These are phyloP conservation scores for Drosera spatulata DNA, from an alignment of 179 eudicot genomes.

Conservation along the genomic window DNA sequence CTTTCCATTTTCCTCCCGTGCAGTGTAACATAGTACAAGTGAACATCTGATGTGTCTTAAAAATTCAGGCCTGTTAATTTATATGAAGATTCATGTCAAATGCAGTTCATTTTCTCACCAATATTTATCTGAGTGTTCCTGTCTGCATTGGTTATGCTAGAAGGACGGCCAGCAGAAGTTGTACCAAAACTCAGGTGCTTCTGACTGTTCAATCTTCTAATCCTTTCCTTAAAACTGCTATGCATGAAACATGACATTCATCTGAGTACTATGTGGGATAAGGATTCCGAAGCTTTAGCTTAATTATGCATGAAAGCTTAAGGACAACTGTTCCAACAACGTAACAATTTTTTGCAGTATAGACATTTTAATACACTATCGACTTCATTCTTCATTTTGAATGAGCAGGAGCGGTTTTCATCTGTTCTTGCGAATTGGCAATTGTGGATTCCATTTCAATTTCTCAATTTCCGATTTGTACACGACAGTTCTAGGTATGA, in stretches of 20 bases:
- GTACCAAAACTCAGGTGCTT: constrained; percentile 84
- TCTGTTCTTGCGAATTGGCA: constrained; percentile 87
- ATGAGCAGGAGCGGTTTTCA: constrained; percentile 69
- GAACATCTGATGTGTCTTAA: background rate
- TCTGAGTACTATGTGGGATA: background rate
- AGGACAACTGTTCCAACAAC: no score
- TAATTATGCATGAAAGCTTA: no score
- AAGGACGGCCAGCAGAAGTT: constrained; percentile 72
- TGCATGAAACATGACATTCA: background rate
- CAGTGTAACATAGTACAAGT: background rate
- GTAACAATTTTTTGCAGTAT: no score
- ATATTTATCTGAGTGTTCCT: constrained; percentile 64
- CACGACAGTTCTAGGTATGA: constrained; percentile 85
- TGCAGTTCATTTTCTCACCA: constrained; percentile 87
- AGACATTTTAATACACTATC: no score
- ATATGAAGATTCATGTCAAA: constrained; percentile 1
- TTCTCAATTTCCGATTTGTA: constrained; percentile 81
- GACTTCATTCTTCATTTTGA: no score
- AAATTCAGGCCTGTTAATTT: background rate
- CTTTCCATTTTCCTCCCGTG: no score
- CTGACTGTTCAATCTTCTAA: background rate
- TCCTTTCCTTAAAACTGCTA: background rate
- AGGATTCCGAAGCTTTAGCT: no score
- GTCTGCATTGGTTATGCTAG: constrained; percentile 55
- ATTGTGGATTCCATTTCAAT: constrained; percentile 90